Percentiles rank a stretch among this genome's conserved stretches.
phyloP scores from a whole-genome alignment of 768 basidiomycete genomes.

The Collybiopsis luxurians region DNA sequence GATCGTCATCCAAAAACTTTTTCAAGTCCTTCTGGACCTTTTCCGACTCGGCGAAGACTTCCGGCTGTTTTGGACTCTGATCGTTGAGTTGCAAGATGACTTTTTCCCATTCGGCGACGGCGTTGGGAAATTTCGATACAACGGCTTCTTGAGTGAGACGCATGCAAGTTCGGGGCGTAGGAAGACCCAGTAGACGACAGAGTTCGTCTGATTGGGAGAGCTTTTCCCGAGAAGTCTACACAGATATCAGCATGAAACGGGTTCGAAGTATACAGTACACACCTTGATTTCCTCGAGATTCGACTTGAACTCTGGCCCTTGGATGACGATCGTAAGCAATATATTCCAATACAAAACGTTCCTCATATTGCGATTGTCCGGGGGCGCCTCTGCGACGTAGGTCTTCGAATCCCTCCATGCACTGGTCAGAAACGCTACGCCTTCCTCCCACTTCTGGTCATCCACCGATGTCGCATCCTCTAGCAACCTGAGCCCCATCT shows the following conservation, averaged over 20 bases:
- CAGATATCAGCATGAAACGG: slow-evolving; percentile 16
- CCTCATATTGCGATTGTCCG: slow-evolving; percentile 60
- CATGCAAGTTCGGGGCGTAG: slow-evolving; percentile 48
- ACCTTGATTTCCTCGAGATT: neutral
- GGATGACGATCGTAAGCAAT: slow-evolving; percentile 41
- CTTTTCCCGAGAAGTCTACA: slow-evolving; percentile 48
- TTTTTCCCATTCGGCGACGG: slow-evolving; percentile 43
- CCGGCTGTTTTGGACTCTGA: slow-evolving; percentile 21
- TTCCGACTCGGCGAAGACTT: slow-evolving; percentile 18
- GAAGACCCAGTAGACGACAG: slow-evolving; percentile 53
- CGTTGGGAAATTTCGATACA: slow-evolving; percentile 41
- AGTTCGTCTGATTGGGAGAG: slow-evolving; percentile 50
- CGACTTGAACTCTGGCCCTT: slow-evolving; percentile 28
- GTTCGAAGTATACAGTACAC: neutral
- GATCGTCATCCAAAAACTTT: slow-evolving; percentile 52
- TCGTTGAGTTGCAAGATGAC: slow-evolving; percentile 35
- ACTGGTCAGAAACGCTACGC: slow-evolving; percentile 56
- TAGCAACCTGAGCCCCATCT: slow-evolving; percentile 40
- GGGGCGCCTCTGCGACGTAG: slow-evolving; percentile 55
- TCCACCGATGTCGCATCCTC: neutral
- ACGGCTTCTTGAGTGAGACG: slow-evolving; percentile 52
- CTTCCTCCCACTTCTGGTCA: slow-evolving; percentile 51
- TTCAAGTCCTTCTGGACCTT: slow-evolving; percentile 52
- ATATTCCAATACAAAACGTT: slow-evolving; percentile 60
- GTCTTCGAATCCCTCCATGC: slow-evolving; percentile 59